Conservation (phyloP, 768 basidiomycete species). For the Fomitopsis pulvina region DNA sequence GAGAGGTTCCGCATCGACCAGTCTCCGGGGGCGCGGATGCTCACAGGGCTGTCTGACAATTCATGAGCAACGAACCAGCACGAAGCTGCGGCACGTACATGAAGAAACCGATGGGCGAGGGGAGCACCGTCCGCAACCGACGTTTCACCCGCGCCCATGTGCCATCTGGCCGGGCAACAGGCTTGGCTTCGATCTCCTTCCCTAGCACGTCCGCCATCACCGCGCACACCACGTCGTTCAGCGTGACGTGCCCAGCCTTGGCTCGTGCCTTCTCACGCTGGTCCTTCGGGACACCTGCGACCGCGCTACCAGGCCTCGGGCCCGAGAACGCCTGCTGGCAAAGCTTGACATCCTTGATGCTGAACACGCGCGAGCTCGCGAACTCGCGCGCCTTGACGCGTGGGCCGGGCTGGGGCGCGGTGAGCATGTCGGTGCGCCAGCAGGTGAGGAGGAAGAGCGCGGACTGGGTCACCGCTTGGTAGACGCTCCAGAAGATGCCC, state of each 20-base stretch:
- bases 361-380: slow-evolving; percentile 15
- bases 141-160: slow-evolving; percentile 5
- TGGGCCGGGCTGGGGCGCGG: slow-evolving; percentile 6
- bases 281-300: slow-evolving; percentile 13
- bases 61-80: background rate
- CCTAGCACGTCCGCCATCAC: slow-evolving; percentile 19
- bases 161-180: background rate
- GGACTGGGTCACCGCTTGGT: slow-evolving; percentile 10
- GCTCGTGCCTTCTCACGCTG: slow-evolving; percentile 7
- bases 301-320: slow-evolving; percentile 10
- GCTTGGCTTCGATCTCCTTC: slow-evolving; percentile 8
- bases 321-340: slow-evolving; percentile 21
- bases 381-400: slow-evolving; percentile 12
- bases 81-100: slow-evolving; percentile 8
- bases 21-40: slow-evolving; percentile 18
- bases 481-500: slow-evolving; percentile 12
- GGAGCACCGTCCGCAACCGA: slow-evolving; percentile 8
- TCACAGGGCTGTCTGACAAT: slow-evolving; percentile 13
- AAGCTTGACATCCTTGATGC: slow-evolving; percentile 15
- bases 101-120: slow-evolving; percentile 17
- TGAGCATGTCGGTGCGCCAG: slow-evolving; percentile 21
- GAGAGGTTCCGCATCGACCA: slow-evolving; percentile 21
- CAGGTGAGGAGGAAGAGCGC: slow-evolving; percentile 13
- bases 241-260: slow-evolving; percentile 15
- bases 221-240: slow-evolving; percentile 20